A percentile compares a stretch with the other conserved stretches of the same genome.
Conservation (phyloP, 371 early-diverging fungal genomes). For the Lichtheimia ramosa region DNA sequence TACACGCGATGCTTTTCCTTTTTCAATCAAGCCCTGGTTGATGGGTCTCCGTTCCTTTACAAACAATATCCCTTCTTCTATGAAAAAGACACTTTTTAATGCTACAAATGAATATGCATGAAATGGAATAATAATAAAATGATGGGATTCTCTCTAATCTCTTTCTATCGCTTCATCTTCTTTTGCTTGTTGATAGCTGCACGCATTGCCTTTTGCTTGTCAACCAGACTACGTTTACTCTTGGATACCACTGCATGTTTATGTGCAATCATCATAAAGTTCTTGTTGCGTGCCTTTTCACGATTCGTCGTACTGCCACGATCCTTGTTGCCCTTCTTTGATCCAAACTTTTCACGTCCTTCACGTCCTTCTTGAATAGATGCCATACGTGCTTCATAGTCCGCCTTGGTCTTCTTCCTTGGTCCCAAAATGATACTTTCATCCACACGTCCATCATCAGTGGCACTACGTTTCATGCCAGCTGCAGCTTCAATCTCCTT, state of each 20-base stretch:
- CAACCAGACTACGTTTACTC: slow-evolving; percentile 78
- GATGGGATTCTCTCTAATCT: background rate
- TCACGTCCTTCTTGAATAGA: slow-evolving; percentile 86
- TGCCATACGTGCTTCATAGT: slow-evolving; percentile 89
- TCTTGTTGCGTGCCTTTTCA: slow-evolving; percentile 93
- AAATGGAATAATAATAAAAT: no score
- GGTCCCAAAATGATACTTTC: slow-evolving; percentile 76
- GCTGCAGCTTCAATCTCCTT: slow-evolving; percentile 49
- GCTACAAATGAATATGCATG: no score
- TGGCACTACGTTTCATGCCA: slow-evolving; percentile 39
- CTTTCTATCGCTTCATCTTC: slow-evolving; percentile 18
- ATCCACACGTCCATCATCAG: slow-evolving; percentile 60
- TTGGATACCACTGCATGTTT: slow-evolving; percentile 83
- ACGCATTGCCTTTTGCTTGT: slow-evolving; percentile 77
- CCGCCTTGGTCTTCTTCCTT: slow-evolving; percentile 87
- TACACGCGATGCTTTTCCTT: slow-evolving; percentile 3
- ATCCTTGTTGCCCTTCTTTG: slow-evolving; percentile 82
- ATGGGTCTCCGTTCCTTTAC: no score
- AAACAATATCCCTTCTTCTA: no score
- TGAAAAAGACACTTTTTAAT: no score
- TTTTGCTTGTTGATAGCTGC: slow-evolving; percentile 67
- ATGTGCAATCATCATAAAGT: slow-evolving; percentile 93
- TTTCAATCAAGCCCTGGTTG: background rate
- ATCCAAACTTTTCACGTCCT: slow-evolving; percentile 89
- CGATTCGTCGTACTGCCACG: slow-evolving; percentile 83